Evolutionary conservation across 106 monocot genomes (phyloP).

Genomic region (Hemerocallis citrina): DNA sequence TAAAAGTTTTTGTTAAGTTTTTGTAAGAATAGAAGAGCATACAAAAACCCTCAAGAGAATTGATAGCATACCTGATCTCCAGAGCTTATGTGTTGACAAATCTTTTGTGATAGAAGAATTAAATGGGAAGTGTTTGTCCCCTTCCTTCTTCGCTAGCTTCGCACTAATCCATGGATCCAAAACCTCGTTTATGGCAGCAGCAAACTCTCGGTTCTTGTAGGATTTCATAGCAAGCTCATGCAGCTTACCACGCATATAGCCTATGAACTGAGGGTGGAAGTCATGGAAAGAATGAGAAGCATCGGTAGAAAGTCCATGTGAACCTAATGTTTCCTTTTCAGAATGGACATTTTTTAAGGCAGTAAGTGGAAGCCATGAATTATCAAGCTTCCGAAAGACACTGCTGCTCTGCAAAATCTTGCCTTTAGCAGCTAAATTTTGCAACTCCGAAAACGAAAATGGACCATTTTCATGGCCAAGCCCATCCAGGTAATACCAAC

Average conservation of each 20-base stretch:
- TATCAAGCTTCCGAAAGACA: conserved; percentile 86
- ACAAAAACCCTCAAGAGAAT: too few species aligned
- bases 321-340: conserved; percentile 14
- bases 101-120: conserved; percentile 60
- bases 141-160: conserved; percentile 83
- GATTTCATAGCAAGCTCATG: conserved; percentile 98
- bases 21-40: too few species aligned
- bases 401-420: conserved; percentile 57
- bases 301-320: conserved; percentile 14
- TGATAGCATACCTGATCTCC: conserved; percentile 57
- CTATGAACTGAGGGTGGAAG: conserved; percentile 79
- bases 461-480: conserved; percentile 88
- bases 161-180: conserved; percentile 90
- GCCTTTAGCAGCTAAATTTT: conserved; percentile 49
- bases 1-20: too few species aligned
- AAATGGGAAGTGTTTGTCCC: conserved; percentile 62
- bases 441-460: conserved; percentile 69
- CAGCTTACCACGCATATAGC: conserved; percentile 80
- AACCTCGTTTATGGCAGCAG: conserved; percentile 86
- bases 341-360: conserved; percentile 3
- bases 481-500: conserved; percentile 95
- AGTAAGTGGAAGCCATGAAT: conserved; percentile 84
- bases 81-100: conserved; percentile 38
- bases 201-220: conserved; percentile 93
- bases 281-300: conserved; percentile 41